These are phyloP conservation scores for Ensete glaucum DNA, from an alignment of 176 grass and related monocot genomes.

Conservation along the genomic window DNA sequence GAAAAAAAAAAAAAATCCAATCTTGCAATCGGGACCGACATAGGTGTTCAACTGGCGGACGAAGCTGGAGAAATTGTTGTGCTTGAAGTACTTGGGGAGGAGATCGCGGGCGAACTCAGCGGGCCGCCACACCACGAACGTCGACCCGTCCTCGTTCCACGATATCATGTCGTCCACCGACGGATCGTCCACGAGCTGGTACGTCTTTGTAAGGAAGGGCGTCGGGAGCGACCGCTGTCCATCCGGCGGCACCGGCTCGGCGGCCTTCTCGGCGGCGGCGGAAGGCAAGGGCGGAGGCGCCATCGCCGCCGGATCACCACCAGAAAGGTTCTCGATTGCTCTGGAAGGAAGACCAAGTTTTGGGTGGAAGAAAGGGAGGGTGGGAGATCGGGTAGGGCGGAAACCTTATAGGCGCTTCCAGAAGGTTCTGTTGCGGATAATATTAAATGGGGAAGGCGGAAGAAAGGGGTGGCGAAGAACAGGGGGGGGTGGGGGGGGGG, in stretches of 20 bases:
- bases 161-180: conserved; percentile 17
- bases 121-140: conserved; percentile 18
- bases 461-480: neutral
- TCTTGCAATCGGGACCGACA: neutral
- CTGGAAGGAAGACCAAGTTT: neutral
- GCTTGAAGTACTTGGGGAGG: conserved; percentile 21
- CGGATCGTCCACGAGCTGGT: conserved; percentile 20
- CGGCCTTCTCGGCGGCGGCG: neutral
- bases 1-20: neutral
- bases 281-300: neutral
- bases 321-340: neutral
- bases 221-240: conserved; percentile 18
- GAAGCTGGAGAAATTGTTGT: conserved; percentile 27
- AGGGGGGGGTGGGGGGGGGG: no score
- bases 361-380: neutral
- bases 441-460: neutral
- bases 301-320: neutral
- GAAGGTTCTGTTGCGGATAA: neutral
- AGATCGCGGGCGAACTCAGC: conserved; percentile 20
- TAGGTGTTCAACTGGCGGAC: conserved; percentile 22
- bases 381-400: neutral
- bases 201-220: conserved; percentile 22
- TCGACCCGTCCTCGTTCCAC: conserved; percentile 19
- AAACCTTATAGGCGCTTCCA: neutral
- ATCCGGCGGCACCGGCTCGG: neutral